phyloP scores from a whole-genome alignment of 768 basidiomycete genomes.

The Rhizopogon roseolus region DNA sequence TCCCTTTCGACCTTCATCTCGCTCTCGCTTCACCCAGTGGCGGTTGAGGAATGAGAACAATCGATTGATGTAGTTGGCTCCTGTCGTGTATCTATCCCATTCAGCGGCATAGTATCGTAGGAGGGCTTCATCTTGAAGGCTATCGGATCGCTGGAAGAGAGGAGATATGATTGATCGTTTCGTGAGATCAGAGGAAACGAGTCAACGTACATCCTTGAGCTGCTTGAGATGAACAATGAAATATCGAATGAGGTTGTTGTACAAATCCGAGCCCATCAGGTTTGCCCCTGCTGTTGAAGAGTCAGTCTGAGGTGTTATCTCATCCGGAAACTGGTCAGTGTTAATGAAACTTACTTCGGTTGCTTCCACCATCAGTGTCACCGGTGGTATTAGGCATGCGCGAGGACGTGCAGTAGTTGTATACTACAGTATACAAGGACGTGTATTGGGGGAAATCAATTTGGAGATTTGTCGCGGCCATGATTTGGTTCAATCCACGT shows the following conservation, averaged over 20 bases:
- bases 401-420: constrained; percentile 95
- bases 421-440: constrained; percentile 95
- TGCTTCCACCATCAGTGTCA: constrained; percentile 27
- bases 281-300: constrained; percentile 74
- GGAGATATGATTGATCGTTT: constrained; percentile 9
- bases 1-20: constrained; percentile 93
- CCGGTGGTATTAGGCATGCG: constrained; percentile 57
- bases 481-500: constrained; percentile 84
- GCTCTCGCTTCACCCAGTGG: constrained; percentile 98
- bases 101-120: constrained; percentile 87
- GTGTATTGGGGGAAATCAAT: constrained; percentile 85
- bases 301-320: constrained; percentile 11
- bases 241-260: constrained; percentile 91
- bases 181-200: constrained; percentile 11
- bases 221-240: constrained; percentile 77
- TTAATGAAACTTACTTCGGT: constrained; percentile 49
- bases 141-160: constrained; percentile 60
- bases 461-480: constrained; percentile 75
- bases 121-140: constrained; percentile 80
- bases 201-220: constrained; percentile 53
- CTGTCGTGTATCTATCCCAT: constrained; percentile 96
- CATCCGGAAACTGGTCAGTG: constrained; percentile 4
- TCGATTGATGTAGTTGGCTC: constrained; percentile 95
- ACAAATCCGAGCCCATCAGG: constrained; percentile 95
- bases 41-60: constrained; percentile 97